Evolutionary conservation across 2,329 filamentous ascomycete genomes (phyloP).

Genomic region (Phyllosticta citribraziliensis): DNA sequence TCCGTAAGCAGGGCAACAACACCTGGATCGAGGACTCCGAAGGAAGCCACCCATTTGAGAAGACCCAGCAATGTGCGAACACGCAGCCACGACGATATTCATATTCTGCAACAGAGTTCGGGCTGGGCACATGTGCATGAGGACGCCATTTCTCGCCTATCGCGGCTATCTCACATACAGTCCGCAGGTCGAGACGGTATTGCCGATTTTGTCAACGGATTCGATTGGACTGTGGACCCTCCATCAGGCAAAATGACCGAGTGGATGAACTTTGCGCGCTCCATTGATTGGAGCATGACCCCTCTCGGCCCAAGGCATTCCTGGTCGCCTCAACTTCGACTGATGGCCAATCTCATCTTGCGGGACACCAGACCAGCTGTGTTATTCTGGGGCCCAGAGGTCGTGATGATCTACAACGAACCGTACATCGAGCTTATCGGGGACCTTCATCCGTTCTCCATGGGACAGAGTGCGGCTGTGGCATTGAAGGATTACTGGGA

Average conservation of each 20-base stretch:
- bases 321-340: constrained; percentile 41
- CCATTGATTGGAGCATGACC: constrained; percentile 39
- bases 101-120: background rate
- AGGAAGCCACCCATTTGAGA: background rate
- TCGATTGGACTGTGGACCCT: constrained; percentile 27
- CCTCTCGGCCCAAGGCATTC: constrained; percentile 37
- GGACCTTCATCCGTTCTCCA: constrained; percentile 39
- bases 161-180: background rate
- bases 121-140: background rate
- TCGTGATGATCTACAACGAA: constrained; percentile 30
- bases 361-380: constrained; percentile 21
- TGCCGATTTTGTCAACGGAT: constrained; percentile 8
- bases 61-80: background rate
- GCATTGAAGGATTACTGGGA: constrained; percentile 58
- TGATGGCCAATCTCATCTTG: constrained; percentile 26
- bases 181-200: background rate
- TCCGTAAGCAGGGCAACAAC: background rate
- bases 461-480: constrained; percentile 51
- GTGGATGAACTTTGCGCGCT: constrained; percentile 28
- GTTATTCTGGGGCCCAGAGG: constrained; percentile 33
- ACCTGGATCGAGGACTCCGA: background rate
- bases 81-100: background rate
- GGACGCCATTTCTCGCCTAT: background rate
- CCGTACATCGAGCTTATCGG: constrained; percentile 23
- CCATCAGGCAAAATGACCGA: constrained; percentile 15